A percentile compares a stretch with the other conserved stretches of the same genome.
These are phyloP conservation scores for Themeda triandra DNA, from an alignment of 176 grass and related monocot genomes.

Conservation along the genomic window DNA sequence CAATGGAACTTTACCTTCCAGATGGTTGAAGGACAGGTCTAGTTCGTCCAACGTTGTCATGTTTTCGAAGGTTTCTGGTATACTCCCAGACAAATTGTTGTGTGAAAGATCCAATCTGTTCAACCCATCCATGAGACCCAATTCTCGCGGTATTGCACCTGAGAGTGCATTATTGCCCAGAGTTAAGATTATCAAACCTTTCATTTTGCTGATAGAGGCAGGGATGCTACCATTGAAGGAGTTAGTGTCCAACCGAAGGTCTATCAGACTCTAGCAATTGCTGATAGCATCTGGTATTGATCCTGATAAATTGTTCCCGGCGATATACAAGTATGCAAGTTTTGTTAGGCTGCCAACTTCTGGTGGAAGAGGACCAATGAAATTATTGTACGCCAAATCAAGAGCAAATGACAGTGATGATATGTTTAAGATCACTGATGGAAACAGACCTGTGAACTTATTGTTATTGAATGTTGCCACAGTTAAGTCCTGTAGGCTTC, in stretches of 20 bases:
- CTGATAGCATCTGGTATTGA: conserved; percentile 23
- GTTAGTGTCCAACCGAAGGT: conserved; percentile 37
- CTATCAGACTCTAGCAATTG: conserved; percentile 31
- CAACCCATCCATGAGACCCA: conserved; percentile 37
- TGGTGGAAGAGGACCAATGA: conserved; percentile 29
- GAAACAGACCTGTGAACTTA: conserved; percentile 5
- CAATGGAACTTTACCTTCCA: conserved; percentile 35
- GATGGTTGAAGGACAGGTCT: conserved; percentile 51
- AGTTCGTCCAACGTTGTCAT: conserved; percentile 23
- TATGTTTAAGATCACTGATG: background rate
- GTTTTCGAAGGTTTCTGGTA: conserved; percentile 22
- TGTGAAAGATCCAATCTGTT: conserved; percentile 38
- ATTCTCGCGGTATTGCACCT: conserved; percentile 41
- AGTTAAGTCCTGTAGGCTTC: background rate
- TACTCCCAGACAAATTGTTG: conserved; percentile 47
- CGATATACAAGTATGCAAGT: conserved; percentile 26
- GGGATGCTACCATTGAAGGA: conserved; percentile 32
- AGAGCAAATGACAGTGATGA: background rate
- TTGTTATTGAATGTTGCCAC: background rate
- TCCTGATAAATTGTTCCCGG: conserved; percentile 33
- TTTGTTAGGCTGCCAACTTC: conserved; percentile 1
- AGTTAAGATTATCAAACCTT: conserved; percentile 31
- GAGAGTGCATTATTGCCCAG: conserved; percentile 34
- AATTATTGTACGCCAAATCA: conserved; percentile 23
- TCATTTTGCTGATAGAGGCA: conserved; percentile 36